phyloP scores from a whole-genome alignment of 257 asterid genomes.

The Solanum appendiculatum region DNA sequence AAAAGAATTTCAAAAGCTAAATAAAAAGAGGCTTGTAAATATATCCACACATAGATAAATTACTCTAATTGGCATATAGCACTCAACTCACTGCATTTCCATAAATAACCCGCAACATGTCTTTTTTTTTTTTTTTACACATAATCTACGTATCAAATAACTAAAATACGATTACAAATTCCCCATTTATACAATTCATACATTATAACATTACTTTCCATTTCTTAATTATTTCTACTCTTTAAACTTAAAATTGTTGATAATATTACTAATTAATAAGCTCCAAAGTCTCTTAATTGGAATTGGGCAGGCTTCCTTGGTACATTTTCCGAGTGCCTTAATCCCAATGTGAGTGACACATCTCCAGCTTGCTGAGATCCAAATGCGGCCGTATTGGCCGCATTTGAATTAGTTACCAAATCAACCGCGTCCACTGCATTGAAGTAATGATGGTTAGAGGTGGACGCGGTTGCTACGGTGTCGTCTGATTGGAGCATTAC shows the following conservation, averaged over 20 bases:
- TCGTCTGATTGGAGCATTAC: conserved; percentile 8
- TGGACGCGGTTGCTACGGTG: conserved; percentile 3
- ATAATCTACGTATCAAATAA: not conserved
- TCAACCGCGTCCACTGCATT: not conserved
- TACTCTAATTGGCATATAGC: not conserved
- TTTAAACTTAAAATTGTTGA: not conserved
- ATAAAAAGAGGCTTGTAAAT: not conserved
- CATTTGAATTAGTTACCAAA: not conserved
- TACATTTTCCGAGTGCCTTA: conserved; percentile 47
- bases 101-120: not conserved
- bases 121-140: not conserved
- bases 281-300: conserved; percentile 45
- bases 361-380: conserved; percentile 31
- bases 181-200: conserved; percentile 1
- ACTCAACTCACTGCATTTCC: not conserved
- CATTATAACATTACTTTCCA: not conserved
- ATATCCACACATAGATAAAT: not conserved
- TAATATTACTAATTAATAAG: conserved; percentile 8
- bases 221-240: not conserved
- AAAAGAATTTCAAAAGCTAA: not conserved
- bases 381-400: not conserved
- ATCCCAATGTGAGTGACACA: conserved; percentile 69
- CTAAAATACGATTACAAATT: not conserved
- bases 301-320: conserved; percentile 35
- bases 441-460: not conserved